Evolutionary conservation across 1,139 yeast genomes (phyloP), one percentile per base, ranked within the genome.

Genomic region (Hemisphaericaspora lyxosophila): DNA sequence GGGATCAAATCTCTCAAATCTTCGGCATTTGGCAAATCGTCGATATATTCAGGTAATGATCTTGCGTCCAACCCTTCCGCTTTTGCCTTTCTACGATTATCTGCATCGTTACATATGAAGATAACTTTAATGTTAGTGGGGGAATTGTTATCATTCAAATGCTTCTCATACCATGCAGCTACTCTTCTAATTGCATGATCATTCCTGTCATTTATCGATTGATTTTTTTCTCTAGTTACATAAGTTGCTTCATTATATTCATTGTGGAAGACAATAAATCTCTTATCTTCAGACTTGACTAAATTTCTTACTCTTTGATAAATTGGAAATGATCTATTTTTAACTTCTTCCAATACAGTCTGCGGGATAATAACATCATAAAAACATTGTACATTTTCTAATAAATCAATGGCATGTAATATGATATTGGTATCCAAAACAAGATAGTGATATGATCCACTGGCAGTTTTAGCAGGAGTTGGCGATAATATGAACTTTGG

Each of bases 331-430:
- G 96, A 86, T 54, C 85, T 73, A 57, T 88, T 89, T 47, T 89
- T 78, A 14, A 90, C 96, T 60, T 94, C 97, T 52, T 94, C 97
- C 32, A 94, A 70, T 1, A 88, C 97, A 3, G 95, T 85, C 59
- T 94, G 98, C 2, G 97, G 96, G 12, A 94, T 67, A 40, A 94
- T 83, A 16, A 90, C 96, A 63, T 94, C 97, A 54, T 76, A 83
- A 55, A 94, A 88, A 41, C 87, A 83, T 33, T 78, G 75, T 26
- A 73, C 72, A 54, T 81, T 83, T 59, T 94, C 99, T 44, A 94
- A 67, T 46, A 92, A 65, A 60, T 92, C 98, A 46, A 94, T 90
- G 6, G 96, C 95, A 56, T 84, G 87, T 43, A 92, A 68, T 2
- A 88, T 85, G 44, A 92, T 83, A 56, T 92, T 90, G 2, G 98